Base-by-base conservation (phyloP, 345 rosid genomes). In the Noccaea bulbosa region DNA sequence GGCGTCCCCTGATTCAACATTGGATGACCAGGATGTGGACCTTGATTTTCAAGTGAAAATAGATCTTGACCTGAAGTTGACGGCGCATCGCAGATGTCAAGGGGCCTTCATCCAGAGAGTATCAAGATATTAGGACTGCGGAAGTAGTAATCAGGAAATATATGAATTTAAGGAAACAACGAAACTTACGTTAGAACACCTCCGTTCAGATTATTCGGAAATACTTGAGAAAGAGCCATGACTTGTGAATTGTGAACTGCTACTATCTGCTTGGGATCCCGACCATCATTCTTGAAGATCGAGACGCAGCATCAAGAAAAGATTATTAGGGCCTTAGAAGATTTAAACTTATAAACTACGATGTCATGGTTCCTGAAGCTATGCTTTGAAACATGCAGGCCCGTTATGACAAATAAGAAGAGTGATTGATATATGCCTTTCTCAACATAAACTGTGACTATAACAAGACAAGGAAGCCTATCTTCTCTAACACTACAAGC, bases 131-230 rank as follows among this genome's bases (percentile, higher is more conserved):
- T 46, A 67, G 53, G 72, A 55, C 17, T 45, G 55, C 16, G 7
- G 41, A 71, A 41, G 51, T 58, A 37, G 34, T 16, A 48, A 41
- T 45, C 50, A 57, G 43, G 51, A 45, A 8, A 9, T 41, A 69
- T n/a, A 30, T 73, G 17, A 32, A 52, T 14, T 33, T 41, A 74
- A 32, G 10, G 22, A 65, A 72, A 62, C 37, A 68, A 33, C 4
- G 14, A 20, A 78, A 79, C 98, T 87, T 86, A 95, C 99, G 88
- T 87, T 63, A 86, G 79, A 54, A 81, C 32, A 49, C 80, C 74
- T 67, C 97, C 98, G 80, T 83, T 90, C 49, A 77, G 82, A 82
- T 86, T 91, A 86, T 83, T 92, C 8, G 94, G 96, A 78, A 83
- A 87, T 75, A 79, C 89, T 88, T 88, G 98, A 73, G 93, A 84